Conservation (phyloP, 352 stramenopile genomes). For the Phytopythium delawarense region DNA sequence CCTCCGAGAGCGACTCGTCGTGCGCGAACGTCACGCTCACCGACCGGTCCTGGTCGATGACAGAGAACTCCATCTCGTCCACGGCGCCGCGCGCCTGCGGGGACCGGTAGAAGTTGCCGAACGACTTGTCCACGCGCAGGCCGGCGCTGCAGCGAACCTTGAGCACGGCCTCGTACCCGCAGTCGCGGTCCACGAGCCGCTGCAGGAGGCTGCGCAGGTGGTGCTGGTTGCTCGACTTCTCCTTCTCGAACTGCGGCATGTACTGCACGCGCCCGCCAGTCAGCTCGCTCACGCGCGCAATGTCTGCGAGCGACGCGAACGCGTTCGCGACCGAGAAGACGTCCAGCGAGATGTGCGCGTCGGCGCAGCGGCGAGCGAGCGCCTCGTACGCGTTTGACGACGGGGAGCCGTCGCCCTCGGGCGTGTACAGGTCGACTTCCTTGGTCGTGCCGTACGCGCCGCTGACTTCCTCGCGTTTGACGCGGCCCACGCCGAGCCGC, state of each 20-base stretch:
- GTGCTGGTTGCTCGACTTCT: conserved; percentile 74
- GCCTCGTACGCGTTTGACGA: conserved; percentile 54
- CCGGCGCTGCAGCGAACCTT: conserved; percentile 86
- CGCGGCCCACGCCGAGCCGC: conserved; percentile 64
- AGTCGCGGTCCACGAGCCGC: conserved; percentile 67
- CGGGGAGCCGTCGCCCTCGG: conserved; percentile 34
- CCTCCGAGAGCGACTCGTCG: conserved; percentile 77
- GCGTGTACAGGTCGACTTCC: conserved; percentile 82
- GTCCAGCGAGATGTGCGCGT: conserved; percentile 81
- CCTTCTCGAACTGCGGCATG: conserved; percentile 86
- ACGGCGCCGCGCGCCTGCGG: conserved; percentile 36
- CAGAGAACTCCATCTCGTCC: conserved; percentile 88
- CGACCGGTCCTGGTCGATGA: conserved; percentile 83
- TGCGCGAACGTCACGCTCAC: conserved; percentile 87
- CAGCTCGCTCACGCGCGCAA: conserved; percentile 76
- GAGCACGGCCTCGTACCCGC: conserved; percentile 83
- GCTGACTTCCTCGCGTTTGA: conserved; percentile 79
- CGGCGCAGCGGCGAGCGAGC: conserved; percentile 59
- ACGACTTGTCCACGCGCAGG: conserved; percentile 82
- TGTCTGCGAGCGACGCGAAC: conserved; percentile 77
- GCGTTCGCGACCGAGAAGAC: conserved; percentile 83
- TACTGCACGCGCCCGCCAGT: conserved; percentile 84
- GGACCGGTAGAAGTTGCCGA: conserved; percentile 70
- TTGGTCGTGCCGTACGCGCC: conserved; percentile 80
- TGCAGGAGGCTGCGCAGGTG: conserved; percentile 74